Base-by-base conservation (phyloP, 768 basidiomycete species). In the Gautieria morchelliformis region DNA sequence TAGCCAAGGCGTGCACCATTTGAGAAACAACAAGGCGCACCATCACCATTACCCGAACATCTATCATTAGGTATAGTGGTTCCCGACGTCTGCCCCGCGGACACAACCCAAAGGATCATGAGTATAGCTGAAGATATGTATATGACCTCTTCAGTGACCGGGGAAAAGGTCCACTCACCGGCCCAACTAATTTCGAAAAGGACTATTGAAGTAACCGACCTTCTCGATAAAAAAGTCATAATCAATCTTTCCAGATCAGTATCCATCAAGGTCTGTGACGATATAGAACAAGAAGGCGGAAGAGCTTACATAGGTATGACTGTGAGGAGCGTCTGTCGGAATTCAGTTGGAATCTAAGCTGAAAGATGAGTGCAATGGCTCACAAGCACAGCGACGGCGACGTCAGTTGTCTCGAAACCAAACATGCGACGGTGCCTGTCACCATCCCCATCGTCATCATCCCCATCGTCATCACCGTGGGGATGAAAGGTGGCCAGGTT, bases 111-210 rank as follows among this genome's bases (percentile, higher is more conserved):
- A 19, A 55, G 20, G 12, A 55, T 55, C 53, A 55, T 55, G 15
- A 55, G 53, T 30, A 55, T 55, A 19, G 40, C 53, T 55, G 17
- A 4, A 45, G 11, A 53, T 15, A 40, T 1, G 12, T 22, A 45
- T 14, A 45, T 15, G 24, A 10, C 5, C 1, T 40, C 30, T 7
- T 6, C 17, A 44, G 20, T 45, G 22, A 40, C 17, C 2, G 39
- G 19, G 35, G 5, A 39, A 24, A 44, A 33, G 32, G 10, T n/a
- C 20, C 30, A 39, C 53, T 41, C 30, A 55, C 53, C 45, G 30
- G 45, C 53, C 53, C 53, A 55, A 30, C 53, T 41, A 44, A 55
- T 55, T 27, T 55, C 53, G 9, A 55, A 45, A 5, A 55, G 32
- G 8, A 55, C 53, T 6, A 55, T 22, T 3, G 53, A 40, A 27